These are phyloP conservation scores for Cinnamomum chago DNA, from an alignment of 164 flowering plant species.

Conservation along the genomic window DNA sequence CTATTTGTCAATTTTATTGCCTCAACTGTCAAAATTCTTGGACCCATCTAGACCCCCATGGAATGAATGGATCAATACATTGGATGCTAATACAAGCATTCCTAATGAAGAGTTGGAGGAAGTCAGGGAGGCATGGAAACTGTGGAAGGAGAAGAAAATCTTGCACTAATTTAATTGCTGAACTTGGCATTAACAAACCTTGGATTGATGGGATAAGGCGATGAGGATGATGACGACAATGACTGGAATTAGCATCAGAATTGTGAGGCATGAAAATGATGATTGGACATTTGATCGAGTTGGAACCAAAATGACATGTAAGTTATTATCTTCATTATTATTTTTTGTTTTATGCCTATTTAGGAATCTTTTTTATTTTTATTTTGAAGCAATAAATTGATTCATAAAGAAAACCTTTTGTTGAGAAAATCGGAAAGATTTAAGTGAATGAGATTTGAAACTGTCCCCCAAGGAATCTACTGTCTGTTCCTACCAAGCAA, in stretches of 20 bases:
- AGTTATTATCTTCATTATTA: too few relatives aligned
- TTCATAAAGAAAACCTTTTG: too few relatives aligned
- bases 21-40: slow-evolving; percentile 62
- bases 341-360: too few relatives aligned
- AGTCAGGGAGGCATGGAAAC: slow-evolving; percentile 63
- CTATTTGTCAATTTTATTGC: slow-evolving; percentile 48
- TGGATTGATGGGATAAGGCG: too few relatives aligned
- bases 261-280: neutral
- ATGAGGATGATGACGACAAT: too few relatives aligned
- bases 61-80: slow-evolving; percentile 68
- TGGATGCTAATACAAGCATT: slow-evolving; percentile 64
- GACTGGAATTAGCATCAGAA: neutral
- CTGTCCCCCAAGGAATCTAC: too few relatives aligned
- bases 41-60: slow-evolving; percentile 61
- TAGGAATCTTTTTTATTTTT: too few relatives aligned
- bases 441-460: too few relatives aligned
- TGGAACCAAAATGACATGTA: neutral
- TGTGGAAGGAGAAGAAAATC: slow-evolving; percentile 47
- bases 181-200: too few relatives aligned
- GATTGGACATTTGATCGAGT: neutral
- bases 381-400: too few relatives aligned
- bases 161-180: neutral
- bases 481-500: too few relatives aligned
- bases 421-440: too few relatives aligned
- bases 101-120: slow-evolving; percentile 58